Base-by-base conservation (phyloP, 1,139 yeast genomes). In the Nakaseomyces nivariensis region DNA sequence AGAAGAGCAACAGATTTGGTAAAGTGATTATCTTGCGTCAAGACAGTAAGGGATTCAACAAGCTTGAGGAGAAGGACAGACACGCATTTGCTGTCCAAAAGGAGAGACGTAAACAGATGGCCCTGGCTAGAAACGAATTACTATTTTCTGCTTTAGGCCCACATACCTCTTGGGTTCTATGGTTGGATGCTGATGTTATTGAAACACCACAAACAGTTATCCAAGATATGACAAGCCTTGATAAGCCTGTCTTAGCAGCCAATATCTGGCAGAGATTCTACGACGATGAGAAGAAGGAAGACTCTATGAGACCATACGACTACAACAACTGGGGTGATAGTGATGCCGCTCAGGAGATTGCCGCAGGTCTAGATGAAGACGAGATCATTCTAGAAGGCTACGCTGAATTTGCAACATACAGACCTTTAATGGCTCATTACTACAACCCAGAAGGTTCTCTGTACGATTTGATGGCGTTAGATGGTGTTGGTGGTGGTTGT, bases 401-500 rank as follows among this genome's bases (percentile, higher is more conserved):
- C 68, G 74, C 81, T 1, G 97, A 92, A 64, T 75, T 90, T 72
- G 95, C 96, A 42, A 92, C 98, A 3, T 92, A 85, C 66, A 79
- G 98, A 68, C 85, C 95, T n/a, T 74, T 92, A 58, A 90, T 92
- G 97, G 97, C 96, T 1, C 83, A 84, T 63, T 80, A 81, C 65
- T 86, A 85, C 67, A 85, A 84, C 61, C 70, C 81, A 5, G 71
- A 73, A 6, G 92, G 84, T 25, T 82, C 82, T 53, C 56, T 62
- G 11, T 72, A 74, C 54, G 76, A 81, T 4, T 85, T 80, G 63
- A 83, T 90, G 85, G 78, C 80, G 37, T 74, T 92, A 53, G 98
- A 92, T 67, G 98, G 98, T 66, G 97, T 92, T 52, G 98, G 98
- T 50, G 97, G 92, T 53, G 96, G 97, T 32, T 95, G 97, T 43